phyloP scores from a whole-genome alignment of 257 asterid species.

The Ilex aquifolium region DNA sequence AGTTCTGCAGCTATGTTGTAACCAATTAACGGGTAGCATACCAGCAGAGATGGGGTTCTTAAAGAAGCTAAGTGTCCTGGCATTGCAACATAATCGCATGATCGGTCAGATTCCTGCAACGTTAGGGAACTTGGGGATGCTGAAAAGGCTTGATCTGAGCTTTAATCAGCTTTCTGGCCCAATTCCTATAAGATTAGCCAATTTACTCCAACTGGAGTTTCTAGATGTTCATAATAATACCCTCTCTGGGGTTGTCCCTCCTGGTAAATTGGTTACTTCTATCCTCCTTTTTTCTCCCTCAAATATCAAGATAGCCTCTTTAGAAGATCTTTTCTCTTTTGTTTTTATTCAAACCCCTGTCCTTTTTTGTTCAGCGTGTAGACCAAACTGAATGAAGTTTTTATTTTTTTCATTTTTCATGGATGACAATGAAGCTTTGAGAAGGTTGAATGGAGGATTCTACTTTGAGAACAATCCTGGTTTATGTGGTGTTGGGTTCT shows the following conservation, averaged over 20 bases:
- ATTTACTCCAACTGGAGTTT: constrained; percentile 41
- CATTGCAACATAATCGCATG: constrained; percentile 43
- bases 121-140: constrained; percentile 40
- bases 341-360: not conserved
- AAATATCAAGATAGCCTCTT: not conserved
- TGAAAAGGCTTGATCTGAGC: constrained; percentile 47
- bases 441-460: constrained; percentile 48
- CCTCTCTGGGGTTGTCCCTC: constrained; percentile 72
- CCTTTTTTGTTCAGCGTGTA: not conserved
- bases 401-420: constrained; percentile 1
- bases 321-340: not conserved
- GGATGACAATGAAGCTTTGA: constrained; percentile 45
- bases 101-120: constrained; percentile 59
- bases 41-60: constrained; percentile 53
- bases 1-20: constrained; percentile 74
- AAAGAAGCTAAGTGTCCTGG: constrained; percentile 47
- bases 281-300: not conserved
- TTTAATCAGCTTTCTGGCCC: constrained; percentile 73
- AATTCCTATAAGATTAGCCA: constrained; percentile 47
- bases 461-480: constrained; percentile 56
- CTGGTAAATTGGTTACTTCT: constrained; percentile 35
- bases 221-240: constrained; percentile 68
- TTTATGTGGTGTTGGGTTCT: constrained; percentile 69
- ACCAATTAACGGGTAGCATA: constrained; percentile 63
- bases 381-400: not conserved